Conservation (phyloP, 2,329 filamentous ascomycete genomes). For the Aureobasidium mangrovei region DNA sequence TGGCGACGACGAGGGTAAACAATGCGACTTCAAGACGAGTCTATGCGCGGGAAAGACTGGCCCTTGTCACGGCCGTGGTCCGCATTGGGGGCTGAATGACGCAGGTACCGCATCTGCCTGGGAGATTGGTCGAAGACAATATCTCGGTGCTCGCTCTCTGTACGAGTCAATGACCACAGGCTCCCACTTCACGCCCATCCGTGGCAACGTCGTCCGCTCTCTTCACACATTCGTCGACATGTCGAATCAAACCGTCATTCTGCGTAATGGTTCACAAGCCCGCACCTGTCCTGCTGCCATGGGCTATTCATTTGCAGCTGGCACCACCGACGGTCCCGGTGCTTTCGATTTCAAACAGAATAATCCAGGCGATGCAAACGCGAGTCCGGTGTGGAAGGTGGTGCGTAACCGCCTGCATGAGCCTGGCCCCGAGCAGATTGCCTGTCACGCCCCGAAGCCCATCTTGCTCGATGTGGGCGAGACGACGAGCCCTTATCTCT, state of each 20-base stretch:
- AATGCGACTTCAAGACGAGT: constrained; percentile 71
- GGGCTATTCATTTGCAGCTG: constrained; percentile 87
- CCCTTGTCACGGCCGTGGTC: constrained; percentile 65
- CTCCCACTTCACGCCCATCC: constrained; percentile 40
- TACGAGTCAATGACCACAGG: constrained; percentile 44
- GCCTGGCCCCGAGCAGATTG: constrained; percentile 59
- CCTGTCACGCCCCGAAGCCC: constrained; percentile 73
- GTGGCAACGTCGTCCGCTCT: constrained; percentile 61
- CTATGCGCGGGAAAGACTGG: constrained; percentile 69
- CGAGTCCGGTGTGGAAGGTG: constrained; percentile 70
- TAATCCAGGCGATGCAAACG: constrained; percentile 60
- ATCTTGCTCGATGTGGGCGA: constrained; percentile 84
- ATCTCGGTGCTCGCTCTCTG: constrained; percentile 48
- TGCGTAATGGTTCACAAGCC: constrained; percentile 62
- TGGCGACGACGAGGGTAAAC: constrained; percentile 51
- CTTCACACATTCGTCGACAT: constrained; percentile 84
- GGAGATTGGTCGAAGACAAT: constrained; percentile 69
- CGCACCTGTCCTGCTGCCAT: constrained; percentile 78
- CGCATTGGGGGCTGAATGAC: constrained; percentile 58
- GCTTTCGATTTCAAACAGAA: constrained; percentile 92
- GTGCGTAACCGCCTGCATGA: constrained; percentile 64
- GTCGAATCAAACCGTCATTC: constrained; percentile 61
- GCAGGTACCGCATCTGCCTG: constrained; percentile 59
- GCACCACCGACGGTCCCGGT: constrained; percentile 85
- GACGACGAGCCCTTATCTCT: constrained; percentile 67